phyloP scores from a whole-genome alignment of 306 rosid species.

The Erythrophleum fordii region DNA sequence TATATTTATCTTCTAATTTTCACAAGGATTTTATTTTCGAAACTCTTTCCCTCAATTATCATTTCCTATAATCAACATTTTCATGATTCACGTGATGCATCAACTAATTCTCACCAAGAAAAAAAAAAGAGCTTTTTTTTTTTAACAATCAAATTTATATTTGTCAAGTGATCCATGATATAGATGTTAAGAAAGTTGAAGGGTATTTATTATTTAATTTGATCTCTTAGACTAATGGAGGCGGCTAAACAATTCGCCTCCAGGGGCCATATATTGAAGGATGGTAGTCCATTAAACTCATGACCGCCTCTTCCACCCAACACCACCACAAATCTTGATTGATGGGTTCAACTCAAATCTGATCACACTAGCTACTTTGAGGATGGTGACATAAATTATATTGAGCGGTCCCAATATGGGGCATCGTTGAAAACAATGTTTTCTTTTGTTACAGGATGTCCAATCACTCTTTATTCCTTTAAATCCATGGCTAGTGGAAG shows the following conservation, averaged over 20 bases:
- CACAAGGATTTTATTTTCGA: background rate
- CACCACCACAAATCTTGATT: constrained; percentile 1
- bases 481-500: constrained; percentile 35
- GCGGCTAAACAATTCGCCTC: background rate
- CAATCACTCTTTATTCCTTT: background rate
- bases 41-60: background rate
- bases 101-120: background rate
- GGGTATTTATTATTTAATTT: background rate
- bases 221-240: background rate
- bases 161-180: background rate
- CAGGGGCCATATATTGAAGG: background rate
- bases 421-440: background rate
- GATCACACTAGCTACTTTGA: too few species aligned
- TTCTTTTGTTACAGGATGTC: background rate
- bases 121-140: background rate
- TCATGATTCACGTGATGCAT: background rate
- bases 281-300: background rate
- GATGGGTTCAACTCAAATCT: background rate
- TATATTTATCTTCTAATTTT: background rate
- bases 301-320: background rate
- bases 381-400: background rate
- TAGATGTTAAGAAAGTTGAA: background rate
- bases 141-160: background rate
- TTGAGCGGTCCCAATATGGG: background rate
- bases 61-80: background rate